Percentiles rank a stretch among this genome's conserved stretches.
These are phyloP conservation scores for Solanum paucissectum DNA, from an alignment of 257 asterid species.

Conservation along the genomic window DNA sequence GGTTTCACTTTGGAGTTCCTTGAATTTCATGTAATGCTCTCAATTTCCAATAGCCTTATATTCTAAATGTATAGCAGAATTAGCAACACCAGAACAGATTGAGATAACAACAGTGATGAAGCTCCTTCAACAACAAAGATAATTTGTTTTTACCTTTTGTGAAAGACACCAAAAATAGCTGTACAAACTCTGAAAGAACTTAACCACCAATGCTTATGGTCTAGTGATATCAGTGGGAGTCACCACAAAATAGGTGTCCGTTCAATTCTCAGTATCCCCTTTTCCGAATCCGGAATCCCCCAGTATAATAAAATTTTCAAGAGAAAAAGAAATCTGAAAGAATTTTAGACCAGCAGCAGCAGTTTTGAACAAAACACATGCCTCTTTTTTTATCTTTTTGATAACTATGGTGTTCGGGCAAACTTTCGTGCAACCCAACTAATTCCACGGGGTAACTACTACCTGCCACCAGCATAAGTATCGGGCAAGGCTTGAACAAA, in stretches of 20 bases:
- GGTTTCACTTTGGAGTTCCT: background rate
- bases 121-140: background rate
- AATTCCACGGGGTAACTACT: background rate
- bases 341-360: background rate
- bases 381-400: background rate
- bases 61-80: background rate
- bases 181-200: background rate
- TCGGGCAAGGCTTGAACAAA: background rate
- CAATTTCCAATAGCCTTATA: background rate
- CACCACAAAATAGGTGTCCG: background rate
- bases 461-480: background rate
- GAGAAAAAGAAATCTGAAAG: background rate
- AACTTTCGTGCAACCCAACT: background rate
- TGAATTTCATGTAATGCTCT: background rate
- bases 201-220: background rate
- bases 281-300: background rate
- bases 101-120: background rate
- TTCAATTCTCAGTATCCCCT: background rate
- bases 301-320: background rate
- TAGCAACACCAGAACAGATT: background rate
- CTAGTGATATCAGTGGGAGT: background rate
- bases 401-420: background rate
- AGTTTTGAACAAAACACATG: background rate
- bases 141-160: background rate
- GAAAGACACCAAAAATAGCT: background rate